Evolutionary conservation across 345 rosid genomes (phyloP).

Genomic region (Eucalyptus cladocalyx): DNA sequence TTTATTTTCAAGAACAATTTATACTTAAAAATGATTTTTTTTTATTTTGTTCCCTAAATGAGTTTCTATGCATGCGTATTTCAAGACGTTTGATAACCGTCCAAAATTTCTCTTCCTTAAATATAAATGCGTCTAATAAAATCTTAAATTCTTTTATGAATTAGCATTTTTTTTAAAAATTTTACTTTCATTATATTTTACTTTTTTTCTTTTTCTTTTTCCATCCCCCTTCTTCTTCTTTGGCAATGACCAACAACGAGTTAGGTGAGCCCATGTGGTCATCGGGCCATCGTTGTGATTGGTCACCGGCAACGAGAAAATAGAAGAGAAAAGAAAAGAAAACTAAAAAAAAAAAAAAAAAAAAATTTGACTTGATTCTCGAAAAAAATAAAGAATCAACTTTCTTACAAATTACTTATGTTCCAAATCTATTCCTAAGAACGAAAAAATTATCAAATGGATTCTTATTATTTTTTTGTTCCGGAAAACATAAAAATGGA

Average conservation of each 20-base stretch:
- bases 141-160: too few species aligned
- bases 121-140: too few species aligned
- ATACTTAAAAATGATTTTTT: too few species aligned
- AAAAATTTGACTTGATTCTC: too few species aligned
- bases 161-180: too few species aligned
- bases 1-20: rapidly evolving
- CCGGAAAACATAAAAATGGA: rapidly evolving
- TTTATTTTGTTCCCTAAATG: rapidly evolving
- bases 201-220: too few species aligned
- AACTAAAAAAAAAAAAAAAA: rapidly evolving
- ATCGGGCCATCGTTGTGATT: rapidly evolving
- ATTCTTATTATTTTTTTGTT: too few species aligned
- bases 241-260: rapidly evolving
- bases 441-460: too few species aligned
- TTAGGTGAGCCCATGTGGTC: too few species aligned
- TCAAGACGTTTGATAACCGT: rapidly evolving
- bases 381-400: rapidly evolving
- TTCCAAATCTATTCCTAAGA: rapidly evolving
- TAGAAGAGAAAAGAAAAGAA: rapidly evolving
- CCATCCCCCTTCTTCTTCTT: too few species aligned
- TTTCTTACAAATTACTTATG: rapidly evolving
- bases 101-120: rapidly evolving
- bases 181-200: too few species aligned
- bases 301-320: rapidly evolving
- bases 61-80: rapidly evolving